These are phyloP conservation scores for Talaromyces stipitatus DNA, from an alignment of 495 filamentous ascomycete species.

Conservation along the genomic window DNA sequence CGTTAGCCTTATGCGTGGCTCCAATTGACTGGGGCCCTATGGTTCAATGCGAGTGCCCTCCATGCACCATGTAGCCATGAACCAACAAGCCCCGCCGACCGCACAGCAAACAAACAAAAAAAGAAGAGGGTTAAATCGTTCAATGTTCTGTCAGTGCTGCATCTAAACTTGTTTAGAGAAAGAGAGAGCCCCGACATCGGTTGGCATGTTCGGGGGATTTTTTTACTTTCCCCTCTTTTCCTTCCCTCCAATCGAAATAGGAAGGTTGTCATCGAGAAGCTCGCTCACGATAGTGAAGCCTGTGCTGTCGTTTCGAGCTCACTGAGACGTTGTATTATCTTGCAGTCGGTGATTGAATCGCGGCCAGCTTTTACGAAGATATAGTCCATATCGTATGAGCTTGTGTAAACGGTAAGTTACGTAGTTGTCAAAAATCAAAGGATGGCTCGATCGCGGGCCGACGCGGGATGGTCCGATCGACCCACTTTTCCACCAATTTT, in stretches of 20 bases:
- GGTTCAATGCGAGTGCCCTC: neutral
- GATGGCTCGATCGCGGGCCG: constrained; percentile 4
- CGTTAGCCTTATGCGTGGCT: constrained; percentile 11
- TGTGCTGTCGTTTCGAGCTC: neutral
- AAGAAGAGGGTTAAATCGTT: neutral
- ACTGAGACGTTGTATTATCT: neutral
- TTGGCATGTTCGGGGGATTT: neutral
- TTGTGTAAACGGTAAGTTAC: neutral
- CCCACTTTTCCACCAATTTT: neutral
- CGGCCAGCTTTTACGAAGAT: neutral
- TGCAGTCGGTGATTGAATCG: neutral
- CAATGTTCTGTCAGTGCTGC: neutral
- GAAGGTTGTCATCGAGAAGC: neutral
- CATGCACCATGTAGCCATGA: neutral
- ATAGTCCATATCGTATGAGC: neutral
- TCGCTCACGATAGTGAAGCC: neutral
- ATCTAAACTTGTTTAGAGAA: neutral
- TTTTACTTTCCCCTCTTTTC: neutral
- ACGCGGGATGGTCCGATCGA: neutral
- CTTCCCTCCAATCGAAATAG: neutral
- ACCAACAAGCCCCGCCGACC: neutral
- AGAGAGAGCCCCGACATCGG: neutral
- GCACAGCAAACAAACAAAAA: neutral
- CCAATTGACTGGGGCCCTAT: constrained; percentile 7
- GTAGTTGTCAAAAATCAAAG: neutral